Evolutionary conservation across 306 rosid species (phyloP), one percentile per base, ranked within the genome.

Genomic region (Casuarina equisetifolia): DNA sequence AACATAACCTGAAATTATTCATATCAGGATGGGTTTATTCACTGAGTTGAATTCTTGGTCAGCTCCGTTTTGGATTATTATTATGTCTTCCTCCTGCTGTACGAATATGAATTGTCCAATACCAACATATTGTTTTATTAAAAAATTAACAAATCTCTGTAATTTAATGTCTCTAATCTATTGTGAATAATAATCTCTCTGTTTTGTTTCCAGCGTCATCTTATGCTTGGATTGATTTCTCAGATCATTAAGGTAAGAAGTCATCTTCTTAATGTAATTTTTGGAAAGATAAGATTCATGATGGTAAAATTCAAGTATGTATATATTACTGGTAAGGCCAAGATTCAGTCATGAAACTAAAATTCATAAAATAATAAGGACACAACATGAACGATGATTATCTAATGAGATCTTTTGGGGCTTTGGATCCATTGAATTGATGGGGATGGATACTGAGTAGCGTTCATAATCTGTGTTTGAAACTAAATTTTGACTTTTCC

Each of bases 201-300:
- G 61, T 76, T 86, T 52, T 54, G 63, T 70, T 86, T 88, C 79
- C 99, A 95, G 99, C 96, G 99, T 67, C 99, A 95, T 87, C 92
- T 95, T 68, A 97, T 95, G 51, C 94, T 95, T 48, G 99, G 99
- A 69, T 62, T 95, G 88, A 95, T 95, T 79, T 92, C 99, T 67
- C 99, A 95, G 81, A 92, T 95, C 50, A 95, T 95, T 58, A 95
- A 95, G 99, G 99, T 92, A 87, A 78, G 80, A 69, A 72, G 32
- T 39, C 67, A 52, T 39, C 32, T 9, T 16, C 71, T 66, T 16
- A 16, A 40, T 17, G 16, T 17, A 9, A 17, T 17, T 40, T 42
- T 42, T 9, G 16, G 42, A 52, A 10, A 16, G 25, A 40, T 52
- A 38, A 42, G 39, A 54, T 19, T 57, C 67, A 42, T 61, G 40